Evolutionary conservation across 352 stramenopile species (phyloP), one percentile per base, ranked within the genome.

Genomic region (Phytopythium kandeliae): DNA sequence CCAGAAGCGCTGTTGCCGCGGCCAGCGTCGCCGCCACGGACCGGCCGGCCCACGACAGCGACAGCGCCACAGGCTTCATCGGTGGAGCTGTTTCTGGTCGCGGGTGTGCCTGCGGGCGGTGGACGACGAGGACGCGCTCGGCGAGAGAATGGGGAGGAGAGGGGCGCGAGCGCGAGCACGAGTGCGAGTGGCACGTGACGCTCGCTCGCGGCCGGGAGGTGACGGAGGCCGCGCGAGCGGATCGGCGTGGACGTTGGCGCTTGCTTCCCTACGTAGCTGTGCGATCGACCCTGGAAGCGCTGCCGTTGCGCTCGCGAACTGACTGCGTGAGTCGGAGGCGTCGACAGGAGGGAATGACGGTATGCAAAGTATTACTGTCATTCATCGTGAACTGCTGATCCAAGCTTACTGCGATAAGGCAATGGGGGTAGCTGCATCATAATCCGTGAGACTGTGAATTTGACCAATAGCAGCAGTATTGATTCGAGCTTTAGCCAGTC

Each of bases 1-100:
- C 48, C 26, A 72, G 41, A 40, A 72, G 41, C 34, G 64, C 55
- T 54, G 58, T 60, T 36, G 49, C 35, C 57, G 59, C 62, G 12
- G 28, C n/a, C 38, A 49, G 16, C 38, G 16, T 28, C 24, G 24
- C 24, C 22, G 21, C 24, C 40, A n/a, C 22, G 5, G 40, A 11
- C 24, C 24, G 22, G 22, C 24, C 2, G 13, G 16, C 22, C 22
- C 40, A 45, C 38, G 38, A 30, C 38, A 26, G 7, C 38, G 38
- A 30, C 38, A 26, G 7, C 9, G 28, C 28, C 28, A 9, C 9
- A 15, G 9, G 22, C 12, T 31, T 28, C 40, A 46, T 46, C 40
- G n/a, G n/a, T n/a, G n/a, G n/a, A n/a, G n/a, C n/a, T n/a, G n/a
- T n/a, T n/a, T n/a, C n/a, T n/a, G n/a, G n/a, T n/a, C n/a, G n/a